phyloP scores from a whole-genome alignment of 2,329 filamentous ascomycete species.

The Calonectria hawksworthii region DNA sequence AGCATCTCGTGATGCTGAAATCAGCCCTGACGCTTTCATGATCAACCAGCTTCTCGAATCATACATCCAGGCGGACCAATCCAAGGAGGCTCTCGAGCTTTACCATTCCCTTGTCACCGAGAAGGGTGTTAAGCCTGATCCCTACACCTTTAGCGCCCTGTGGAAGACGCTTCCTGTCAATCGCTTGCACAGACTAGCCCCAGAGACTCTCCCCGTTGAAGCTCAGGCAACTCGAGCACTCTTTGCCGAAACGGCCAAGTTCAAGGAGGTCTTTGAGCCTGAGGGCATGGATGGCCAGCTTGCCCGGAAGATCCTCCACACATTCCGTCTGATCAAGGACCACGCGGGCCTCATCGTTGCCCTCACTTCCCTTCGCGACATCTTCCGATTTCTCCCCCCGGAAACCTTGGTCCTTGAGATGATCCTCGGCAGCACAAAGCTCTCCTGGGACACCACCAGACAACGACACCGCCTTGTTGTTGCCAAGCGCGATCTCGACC shows the following conservation, averaged over 20 bases:
- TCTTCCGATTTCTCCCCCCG: slow-evolving; percentile 60
- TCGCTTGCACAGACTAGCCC: slow-evolving; percentile 55
- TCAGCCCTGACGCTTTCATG: slow-evolving; percentile 79
- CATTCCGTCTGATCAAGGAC: slow-evolving; percentile 63
- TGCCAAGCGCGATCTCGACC: slow-evolving; percentile 60
- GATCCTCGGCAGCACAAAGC: slow-evolving; percentile 58
- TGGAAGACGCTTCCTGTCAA: slow-evolving; percentile 73
- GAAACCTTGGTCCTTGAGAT: slow-evolving; percentile 64
- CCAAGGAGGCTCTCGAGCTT: slow-evolving; percentile 66
- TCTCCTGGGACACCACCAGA: slow-evolving; percentile 57
- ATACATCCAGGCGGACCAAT: slow-evolving; percentile 71
- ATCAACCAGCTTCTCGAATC: slow-evolving; percentile 84
- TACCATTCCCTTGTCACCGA: slow-evolving; percentile 68
- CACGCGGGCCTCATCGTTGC: slow-evolving; percentile 61
- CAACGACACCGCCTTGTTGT: slow-evolving; percentile 58
- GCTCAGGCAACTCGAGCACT: slow-evolving; percentile 55
- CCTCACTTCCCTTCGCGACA: slow-evolving; percentile 57
- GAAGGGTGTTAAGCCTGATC: slow-evolving; percentile 69
- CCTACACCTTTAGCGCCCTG: slow-evolving; percentile 77
- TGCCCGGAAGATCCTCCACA: slow-evolving; percentile 64
- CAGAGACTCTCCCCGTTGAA: slow-evolving; percentile 48
- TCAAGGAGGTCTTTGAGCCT: slow-evolving; percentile 59
- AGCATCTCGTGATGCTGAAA: slow-evolving; percentile 73
- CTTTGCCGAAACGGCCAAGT: slow-evolving; percentile 65
- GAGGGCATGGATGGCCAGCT: slow-evolving; percentile 62